Evolutionary conservation across 1,284 basidiomycete genomes (phyloP).

Genomic region (Leccinum subrobustum): DNA sequence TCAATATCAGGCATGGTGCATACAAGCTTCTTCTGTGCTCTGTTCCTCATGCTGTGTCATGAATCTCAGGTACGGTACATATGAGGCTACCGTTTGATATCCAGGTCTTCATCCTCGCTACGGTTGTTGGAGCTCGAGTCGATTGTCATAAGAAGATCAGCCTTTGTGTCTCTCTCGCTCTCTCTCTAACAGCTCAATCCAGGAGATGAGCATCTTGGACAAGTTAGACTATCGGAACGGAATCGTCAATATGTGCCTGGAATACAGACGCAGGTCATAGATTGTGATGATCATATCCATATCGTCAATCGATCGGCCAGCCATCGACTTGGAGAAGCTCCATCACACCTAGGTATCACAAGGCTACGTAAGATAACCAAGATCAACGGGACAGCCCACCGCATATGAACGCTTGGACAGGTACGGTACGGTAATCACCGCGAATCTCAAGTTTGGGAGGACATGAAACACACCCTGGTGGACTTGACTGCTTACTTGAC

Average conservation of each 20-base stretch:
- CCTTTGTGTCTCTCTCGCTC: not conserved
- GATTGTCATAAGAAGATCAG: not conserved
- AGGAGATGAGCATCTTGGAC: not conserved
- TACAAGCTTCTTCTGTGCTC: not conserved
- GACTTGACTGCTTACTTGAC: not conserved
- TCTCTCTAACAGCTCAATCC: not conserved
- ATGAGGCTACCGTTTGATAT: not conserved
- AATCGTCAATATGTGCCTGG: not conserved
- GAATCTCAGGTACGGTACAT: not conserved
- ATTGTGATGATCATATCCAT: not conserved
- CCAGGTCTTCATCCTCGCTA: not conserved
- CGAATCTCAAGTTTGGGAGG: not conserved
- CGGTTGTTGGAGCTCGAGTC: not conserved
- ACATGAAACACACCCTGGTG: not conserved
- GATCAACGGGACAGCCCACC: not conserved
- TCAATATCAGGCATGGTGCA: not conserved
- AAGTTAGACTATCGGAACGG: not conserved
- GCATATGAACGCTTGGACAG: not conserved
- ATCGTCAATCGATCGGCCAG: not conserved
- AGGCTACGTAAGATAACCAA: not conserved
- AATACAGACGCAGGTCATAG: not conserved
- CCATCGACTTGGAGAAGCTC: not conserved
- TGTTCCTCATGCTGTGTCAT: not conserved
- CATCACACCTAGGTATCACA: not conserved
- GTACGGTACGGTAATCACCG: not conserved